Evolutionary conservation across 768 basidiomycete genomes (phyloP), one percentile per base, ranked within the genome.

Genomic region (Psilocybe sp.): DNA sequence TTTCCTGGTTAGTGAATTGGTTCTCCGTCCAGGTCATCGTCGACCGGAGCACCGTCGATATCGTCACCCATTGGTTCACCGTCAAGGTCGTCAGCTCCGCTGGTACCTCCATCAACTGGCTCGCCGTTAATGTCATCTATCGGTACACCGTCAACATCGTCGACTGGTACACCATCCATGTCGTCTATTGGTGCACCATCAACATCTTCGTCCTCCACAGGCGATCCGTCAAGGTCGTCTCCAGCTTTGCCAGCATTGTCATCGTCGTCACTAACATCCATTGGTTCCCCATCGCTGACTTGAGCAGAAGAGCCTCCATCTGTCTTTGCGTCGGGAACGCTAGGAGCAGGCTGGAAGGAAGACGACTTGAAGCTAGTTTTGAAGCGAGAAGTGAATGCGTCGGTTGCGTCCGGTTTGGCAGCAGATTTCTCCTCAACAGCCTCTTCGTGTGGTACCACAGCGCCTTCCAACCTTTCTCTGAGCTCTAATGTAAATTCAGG

Each of bases 401-500:
- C 65, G 16, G 49, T 44, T 45, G 49, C 53, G 10, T 40, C 42
- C 13, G 49, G 34, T 39, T 49, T 40, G 16, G 38, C 43, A 9
- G 46, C 32, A 19, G 64, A 55, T 14, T 57, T 61, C 18, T 72
- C 70, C 49, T 65, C 64, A 18, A 61, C 55, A 38, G 59, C 52
- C n/a, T 58, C 53, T 34, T 68, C 64, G 0, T 57, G 51, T 16
- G 68, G 64, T 19, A 66, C 61, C 5, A 65, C 45, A 16, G 66
- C 64, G 1, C 91, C 91, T 43, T 95, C 90, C 43, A 98, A 75
- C 49, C 93, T 75, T 47, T 68, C 69, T 19, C 92, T 76, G 13
- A 96, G 76, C 58, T 87, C 83, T 2, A 76, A 62, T 0, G 89
- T 94, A 60, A 89, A 90, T 47, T 95, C 90, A 2, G 87, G 89